Evolutionary conservation across 179 eudicot genomes (phyloP), one percentile per base, ranked within the genome.

Genomic region (Dionaea muscipula): DNA sequence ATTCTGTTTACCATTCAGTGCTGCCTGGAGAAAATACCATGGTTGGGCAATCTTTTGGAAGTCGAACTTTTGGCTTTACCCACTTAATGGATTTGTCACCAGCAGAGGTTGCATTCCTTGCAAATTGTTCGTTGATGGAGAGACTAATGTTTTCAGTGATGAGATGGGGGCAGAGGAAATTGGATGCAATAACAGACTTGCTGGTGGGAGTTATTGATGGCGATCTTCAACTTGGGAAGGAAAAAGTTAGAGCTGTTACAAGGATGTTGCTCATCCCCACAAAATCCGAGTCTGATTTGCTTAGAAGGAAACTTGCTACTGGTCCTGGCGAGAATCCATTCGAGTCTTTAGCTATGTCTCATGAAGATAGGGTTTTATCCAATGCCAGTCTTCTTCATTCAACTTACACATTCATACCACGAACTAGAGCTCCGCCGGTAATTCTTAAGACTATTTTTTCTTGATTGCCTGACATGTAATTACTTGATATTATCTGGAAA

Each of bases 351-450:
- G 81, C 84, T 65, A 65, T 77, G 72, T 64, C 84, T 38, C 77
- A 86, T 60, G 82, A 90, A 68, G 95, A 90, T 72, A 83, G 97
- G 73, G 64, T 90, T 65, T 62, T 69, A 67, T 78, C 87, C 10
- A 78, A 81, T 60, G 61, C 78, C 37, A 51, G 72, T 51, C 72
- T 86, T 64, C 85, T 90, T 59, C 83, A 82, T 71, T 81, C 97
- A 17, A 70, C 78, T 35, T 80, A 83, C 66, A 73, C 83, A 55
- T 84, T 75, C 72, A 90, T 90, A 67, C 97, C 97, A 2, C 75
- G 70, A 62, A 60, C 90, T 63, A 78, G 95, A 72, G 87, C 97
- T 49, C 94, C 97, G 35, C 95, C 88, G 69, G 97, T 90, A 77
- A 80, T 62, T 65, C 19, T 66, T 59, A 20, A 14, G 43, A 48